Evolutionary conservation across 1,139 yeast genomes (phyloP).

Genomic region (Candida glucosophila): DNA sequence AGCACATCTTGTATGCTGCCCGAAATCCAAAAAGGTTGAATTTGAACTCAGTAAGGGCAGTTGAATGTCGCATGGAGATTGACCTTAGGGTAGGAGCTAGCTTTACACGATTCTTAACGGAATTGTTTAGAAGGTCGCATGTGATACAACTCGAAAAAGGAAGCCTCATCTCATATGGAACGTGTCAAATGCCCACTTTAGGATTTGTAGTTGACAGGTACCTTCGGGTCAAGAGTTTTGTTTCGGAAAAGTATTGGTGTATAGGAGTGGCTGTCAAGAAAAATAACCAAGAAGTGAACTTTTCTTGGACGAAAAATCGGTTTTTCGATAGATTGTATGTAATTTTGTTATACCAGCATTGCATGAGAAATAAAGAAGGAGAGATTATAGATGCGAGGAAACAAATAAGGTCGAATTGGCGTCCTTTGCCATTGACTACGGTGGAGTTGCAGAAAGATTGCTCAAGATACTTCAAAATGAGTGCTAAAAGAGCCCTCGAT

Average conservation of each 20-base stretch:
- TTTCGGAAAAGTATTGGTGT: constrained; percentile 76
- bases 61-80: constrained; percentile 73
- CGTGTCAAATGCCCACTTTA: constrained; percentile 94
- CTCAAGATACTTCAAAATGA: constrained; percentile 60
- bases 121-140: constrained; percentile 28
- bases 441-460: constrained; percentile 93
- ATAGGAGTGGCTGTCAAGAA: constrained; percentile 45
- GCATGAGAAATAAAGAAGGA: constrained; percentile 42
- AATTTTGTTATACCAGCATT: constrained; percentile 54
- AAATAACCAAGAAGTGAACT: constrained; percentile 25
- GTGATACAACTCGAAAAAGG: constrained; percentile 6
- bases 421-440: constrained; percentile 89
- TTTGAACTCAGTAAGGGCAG: constrained; percentile 71
- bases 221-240: constrained; percentile 61
- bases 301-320: constrained; percentile 63
- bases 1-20: constrained; percentile 73
- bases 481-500: constrained; percentile 75
- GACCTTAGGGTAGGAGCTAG: constrained; percentile 88
- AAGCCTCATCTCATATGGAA: constrained; percentile 62
- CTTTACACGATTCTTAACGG: constrained; percentile 71
- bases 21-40: constrained; percentile 56
- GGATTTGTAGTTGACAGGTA: constrained; percentile 96
- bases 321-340: constrained; percentile 69
- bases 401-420: constrained; percentile 65
- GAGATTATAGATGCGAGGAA: constrained; percentile 43